Percentiles rank a stretch among this genome's conserved stretches.
phyloP scores from a whole-genome alignment of 148 eudicot genomes.

The Polygonum aviculare region DNA sequence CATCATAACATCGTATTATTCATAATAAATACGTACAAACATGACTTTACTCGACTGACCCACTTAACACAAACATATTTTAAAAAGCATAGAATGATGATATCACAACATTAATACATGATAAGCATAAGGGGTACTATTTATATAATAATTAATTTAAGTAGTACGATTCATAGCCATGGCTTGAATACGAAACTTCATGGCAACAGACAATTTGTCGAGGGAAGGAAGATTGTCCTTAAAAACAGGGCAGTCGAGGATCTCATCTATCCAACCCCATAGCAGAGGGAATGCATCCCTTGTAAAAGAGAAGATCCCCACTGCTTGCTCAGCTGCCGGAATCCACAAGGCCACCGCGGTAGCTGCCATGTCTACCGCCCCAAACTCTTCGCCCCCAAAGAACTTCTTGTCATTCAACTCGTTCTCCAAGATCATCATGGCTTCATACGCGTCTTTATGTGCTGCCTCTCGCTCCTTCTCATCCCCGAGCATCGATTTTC shows the following conservation, averaged over 20 bases:
- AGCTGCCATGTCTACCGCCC: constrained; percentile 34
- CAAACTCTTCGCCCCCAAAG: constrained; percentile 37
- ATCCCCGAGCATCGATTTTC: neutral
- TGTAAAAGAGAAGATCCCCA: constrained; percentile 22
- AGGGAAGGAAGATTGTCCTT: constrained; percentile 31
- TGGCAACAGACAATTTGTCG: constrained; percentile 10
- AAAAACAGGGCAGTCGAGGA: constrained; percentile 13
- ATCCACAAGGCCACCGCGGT: constrained; percentile 31
- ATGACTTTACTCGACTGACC: neutral
- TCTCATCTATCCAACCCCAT: constrained; percentile 26
- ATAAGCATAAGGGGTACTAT: neutral
- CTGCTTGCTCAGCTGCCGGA: constrained; percentile 18
- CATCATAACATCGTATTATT: too few species aligned
- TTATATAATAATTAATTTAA: neutral
- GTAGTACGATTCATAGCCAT: neutral
- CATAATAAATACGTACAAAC: too few species aligned
- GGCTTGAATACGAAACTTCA: neutral
- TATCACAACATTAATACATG: neutral
- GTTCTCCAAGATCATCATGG: constrained; percentile 26
- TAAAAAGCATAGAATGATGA: too few species aligned
- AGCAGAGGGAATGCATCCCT: constrained; percentile 29
- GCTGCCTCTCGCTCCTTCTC: neutral
- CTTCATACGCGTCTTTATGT: constrained; percentile 20
- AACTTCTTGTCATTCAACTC: constrained; percentile 37
- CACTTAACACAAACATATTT: neutral